Percentiles rank a stretch among this genome's conserved stretches.
These are phyloP conservation scores for Russula olivacea DNA, from an alignment of 768 basidiomycete species.

Conservation along the genomic window DNA sequence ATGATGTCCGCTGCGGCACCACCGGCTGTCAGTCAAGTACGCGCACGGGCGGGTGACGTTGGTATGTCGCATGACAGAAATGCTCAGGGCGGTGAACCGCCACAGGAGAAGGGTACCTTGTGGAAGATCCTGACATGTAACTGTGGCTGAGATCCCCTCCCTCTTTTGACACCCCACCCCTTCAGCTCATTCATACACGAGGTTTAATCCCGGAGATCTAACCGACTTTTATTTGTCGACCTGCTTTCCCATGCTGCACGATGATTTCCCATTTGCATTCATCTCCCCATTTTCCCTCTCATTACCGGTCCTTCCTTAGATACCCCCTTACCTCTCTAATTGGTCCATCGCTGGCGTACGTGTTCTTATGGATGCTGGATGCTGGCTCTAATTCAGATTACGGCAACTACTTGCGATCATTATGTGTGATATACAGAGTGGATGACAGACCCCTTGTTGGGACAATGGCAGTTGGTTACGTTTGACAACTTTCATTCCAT, in stretches of 20 bases:
- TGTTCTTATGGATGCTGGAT: constrained; percentile 17
- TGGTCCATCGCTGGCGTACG: constrained; percentile 14
- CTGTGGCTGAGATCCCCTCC: constrained; percentile 43
- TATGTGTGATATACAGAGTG: neutral
- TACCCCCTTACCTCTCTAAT: constrained; percentile 19
- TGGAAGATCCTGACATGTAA: constrained; percentile 73
- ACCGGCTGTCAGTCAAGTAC: constrained; percentile 66
- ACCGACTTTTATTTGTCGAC: constrained; percentile 1
- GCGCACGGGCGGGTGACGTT: constrained; percentile 62
- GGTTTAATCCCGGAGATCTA: constrained; percentile 19
- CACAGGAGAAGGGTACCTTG: constrained; percentile 46
- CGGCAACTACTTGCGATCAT: neutral
- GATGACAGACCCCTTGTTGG: neutral
- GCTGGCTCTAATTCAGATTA: constrained; percentile 18
- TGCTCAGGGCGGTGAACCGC: constrained; percentile 51
- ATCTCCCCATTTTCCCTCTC: neutral
- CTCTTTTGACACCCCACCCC: neutral
- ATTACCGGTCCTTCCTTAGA: constrained; percentile 15
- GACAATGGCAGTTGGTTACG: neutral
- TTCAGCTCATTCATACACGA: constrained; percentile 8
- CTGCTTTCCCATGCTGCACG: constrained; percentile 1
- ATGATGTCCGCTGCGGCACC: constrained; percentile 73
- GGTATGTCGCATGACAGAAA: constrained; percentile 58
- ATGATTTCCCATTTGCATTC: neutral
- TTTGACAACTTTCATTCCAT: neutral